phyloP scores from a whole-genome alignment of 495 filamentous ascomycete genomes.

The Xylaria telfairii region DNA sequence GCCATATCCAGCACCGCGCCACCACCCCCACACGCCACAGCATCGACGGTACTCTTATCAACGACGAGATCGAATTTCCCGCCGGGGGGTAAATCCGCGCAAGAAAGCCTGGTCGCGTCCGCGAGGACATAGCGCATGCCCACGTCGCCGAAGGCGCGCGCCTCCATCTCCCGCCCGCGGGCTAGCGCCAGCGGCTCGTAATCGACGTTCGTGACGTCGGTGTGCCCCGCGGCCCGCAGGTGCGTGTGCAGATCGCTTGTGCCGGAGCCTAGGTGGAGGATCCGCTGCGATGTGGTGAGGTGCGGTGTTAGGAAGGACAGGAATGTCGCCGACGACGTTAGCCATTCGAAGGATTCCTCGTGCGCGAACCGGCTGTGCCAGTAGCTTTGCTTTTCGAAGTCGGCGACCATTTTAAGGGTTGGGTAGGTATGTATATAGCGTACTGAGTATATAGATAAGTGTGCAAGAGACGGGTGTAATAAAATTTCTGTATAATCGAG shows the following conservation, averaged over 20 bases:
- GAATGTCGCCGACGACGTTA: slow-evolving; percentile 43
- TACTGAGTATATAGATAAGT: neutral
- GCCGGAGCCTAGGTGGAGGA: slow-evolving; percentile 50
- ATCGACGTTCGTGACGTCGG: slow-evolving; percentile 49
- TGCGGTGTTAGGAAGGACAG: slow-evolving; percentile 40
- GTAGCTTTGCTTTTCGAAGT: slow-evolving; percentile 50
- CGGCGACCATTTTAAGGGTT: slow-evolving; percentile 24
- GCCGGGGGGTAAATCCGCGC: neutral
- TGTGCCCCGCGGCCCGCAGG: slow-evolving; percentile 39
- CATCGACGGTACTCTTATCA: slow-evolving; percentile 52
- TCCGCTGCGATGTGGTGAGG: slow-evolving; percentile 32
- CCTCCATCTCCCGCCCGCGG: slow-evolving; percentile 41
- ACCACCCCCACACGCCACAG: slow-evolving; percentile 45
- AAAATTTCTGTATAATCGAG: too few relatives aligned
- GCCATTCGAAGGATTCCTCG: slow-evolving; percentile 50
- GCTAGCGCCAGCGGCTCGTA: slow-evolving; percentile 50
- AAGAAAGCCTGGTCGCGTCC: slow-evolving; percentile 40
- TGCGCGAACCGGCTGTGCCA: slow-evolving; percentile 47
- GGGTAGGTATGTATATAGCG: neutral
- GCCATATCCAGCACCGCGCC: slow-evolving; percentile 41
- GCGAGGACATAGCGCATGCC: slow-evolving; percentile 43
- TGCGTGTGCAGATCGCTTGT: slow-evolving; percentile 51
- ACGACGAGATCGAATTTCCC: slow-evolving; percentile 41
- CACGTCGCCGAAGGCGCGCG: slow-evolving; percentile 42
- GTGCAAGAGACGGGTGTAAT: neutral